A percentile compares a stretch with the other conserved stretches of the same genome.
phyloP scores from a whole-genome alignment of 148 eudicot species.

The Amaranthus palmeri region DNA sequence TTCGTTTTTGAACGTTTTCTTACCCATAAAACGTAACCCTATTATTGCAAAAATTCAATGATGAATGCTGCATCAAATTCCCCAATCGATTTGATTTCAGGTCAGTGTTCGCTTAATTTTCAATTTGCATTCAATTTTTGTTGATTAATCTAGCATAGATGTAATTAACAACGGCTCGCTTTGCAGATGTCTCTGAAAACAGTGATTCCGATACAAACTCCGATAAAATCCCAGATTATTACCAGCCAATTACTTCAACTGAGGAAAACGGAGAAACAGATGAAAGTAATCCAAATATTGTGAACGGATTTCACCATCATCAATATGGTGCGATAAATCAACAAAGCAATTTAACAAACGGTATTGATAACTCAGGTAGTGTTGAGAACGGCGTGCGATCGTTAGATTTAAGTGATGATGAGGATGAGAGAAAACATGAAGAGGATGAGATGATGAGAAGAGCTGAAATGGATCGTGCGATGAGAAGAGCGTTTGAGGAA shows the following conservation, averaged over 20 bases:
- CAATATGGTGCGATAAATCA: neutral
- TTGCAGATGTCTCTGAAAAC: conserved; percentile 41
- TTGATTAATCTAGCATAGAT: neutral
- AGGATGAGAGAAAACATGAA: conserved; percentile 21
- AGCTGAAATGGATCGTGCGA: conserved; percentile 33
- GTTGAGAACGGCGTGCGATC: conserved; percentile 35
- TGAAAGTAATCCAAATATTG: conserved; percentile 16
- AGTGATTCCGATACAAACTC: conserved; percentile 58
- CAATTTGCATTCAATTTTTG: neutral
- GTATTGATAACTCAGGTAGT: conserved; percentile 26
- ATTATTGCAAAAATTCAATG: neutral
- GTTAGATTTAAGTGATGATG: conserved; percentile 48
- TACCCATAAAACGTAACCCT: too few species aligned
- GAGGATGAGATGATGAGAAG: conserved; percentile 37
- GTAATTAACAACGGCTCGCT: neutral
- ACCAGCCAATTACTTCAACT: conserved; percentile 52
- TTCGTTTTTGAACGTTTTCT: too few species aligned
- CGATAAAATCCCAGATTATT: conserved; percentile 48
- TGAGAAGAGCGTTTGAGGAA: conserved; percentile 56
- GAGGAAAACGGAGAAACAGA: conserved; percentile 32
- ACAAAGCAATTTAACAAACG: conserved; percentile 34
- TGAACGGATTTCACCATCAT: conserved; percentile 15
- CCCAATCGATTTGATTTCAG: conserved; percentile 18
- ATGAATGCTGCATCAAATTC: conserved; percentile 43
- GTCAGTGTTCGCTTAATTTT: conserved; percentile 10